Evolutionary conservation across 495 filamentous ascomycete genomes (phyloP).

Genomic region (Pseudevernia furfuracea): DNA sequence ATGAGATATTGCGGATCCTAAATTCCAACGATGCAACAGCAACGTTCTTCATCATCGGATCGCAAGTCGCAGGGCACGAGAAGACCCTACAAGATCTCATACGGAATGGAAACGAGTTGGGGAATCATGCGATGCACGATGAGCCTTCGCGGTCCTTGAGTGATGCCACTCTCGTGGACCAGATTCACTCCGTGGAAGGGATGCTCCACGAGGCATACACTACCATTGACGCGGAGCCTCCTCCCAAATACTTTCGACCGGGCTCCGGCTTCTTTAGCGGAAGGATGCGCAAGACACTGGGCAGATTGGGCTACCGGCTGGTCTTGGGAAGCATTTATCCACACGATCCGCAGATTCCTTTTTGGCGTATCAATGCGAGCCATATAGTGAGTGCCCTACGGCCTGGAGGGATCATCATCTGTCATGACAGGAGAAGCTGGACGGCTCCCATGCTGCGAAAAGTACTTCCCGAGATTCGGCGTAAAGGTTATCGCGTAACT

Average conservation of each 20-base stretch:
- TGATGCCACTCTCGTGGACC: conserved; percentile 31
- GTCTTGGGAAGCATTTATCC: conserved; percentile 79
- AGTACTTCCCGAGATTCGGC: conserved; percentile 61
- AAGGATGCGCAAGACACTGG: conserved; percentile 52
- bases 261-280: conserved; percentile 73
- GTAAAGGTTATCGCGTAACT: conserved; percentile 59
- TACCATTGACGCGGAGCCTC: conserved; percentile 31
- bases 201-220: conserved; percentile 51
- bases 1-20: conserved; percentile 59
- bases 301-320: conserved; percentile 51
- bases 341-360: conserved; percentile 72
- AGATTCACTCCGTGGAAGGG: conserved; percentile 38
- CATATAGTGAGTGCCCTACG: conserved; percentile 72
- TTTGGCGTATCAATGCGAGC: conserved; percentile 59
- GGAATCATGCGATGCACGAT: conserved; percentile 81
- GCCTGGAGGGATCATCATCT: conserved; percentile 70
- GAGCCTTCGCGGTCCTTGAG: conserved; percentile 52
- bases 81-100: conserved; percentile 52
- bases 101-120: conserved; percentile 60
- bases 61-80: conserved; percentile 58
- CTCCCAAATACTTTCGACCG: conserved; percentile 62
- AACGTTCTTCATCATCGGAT: conserved; percentile 75
- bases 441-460: conserved; percentile 64
- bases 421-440: conserved; percentile 75
- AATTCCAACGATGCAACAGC: conserved; percentile 50